Evolutionary conservation across 352 stramenopile genomes (phyloP), one percentile per base, ranked within the genome.

Genomic region (Pilasporangium apinafurcum): DNA sequence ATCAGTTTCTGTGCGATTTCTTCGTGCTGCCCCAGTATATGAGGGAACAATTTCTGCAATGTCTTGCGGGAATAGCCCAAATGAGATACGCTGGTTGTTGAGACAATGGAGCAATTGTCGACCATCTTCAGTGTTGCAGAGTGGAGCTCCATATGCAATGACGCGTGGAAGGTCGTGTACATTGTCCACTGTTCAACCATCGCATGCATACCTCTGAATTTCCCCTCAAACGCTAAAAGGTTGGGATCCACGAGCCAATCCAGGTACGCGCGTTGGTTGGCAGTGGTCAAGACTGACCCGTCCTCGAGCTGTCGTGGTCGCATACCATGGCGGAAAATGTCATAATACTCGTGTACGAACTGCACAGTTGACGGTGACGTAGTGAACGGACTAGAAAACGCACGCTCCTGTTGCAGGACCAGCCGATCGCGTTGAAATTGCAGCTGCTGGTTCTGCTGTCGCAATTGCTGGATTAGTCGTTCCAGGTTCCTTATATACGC

Each of bases 41-140:
- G 56, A 21, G 65, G 65, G 45, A 73, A 78, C 17, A 78, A 30
- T 12, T 20, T 41, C 34, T 64, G 42, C 21, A 78, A 51, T 2
- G 59, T 71, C 4, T 34, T 24, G 8, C 53, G 52, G 7, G 62
- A 59, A 49, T 70, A 72, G 24, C 53, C 51, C 28, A 68, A 58
- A 39, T 65, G 52, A 37, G 71, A 25, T n/a, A 51, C 44, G 7
- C 60, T 62, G 8, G 26, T 48, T 7, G 50, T 49, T 20, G 39
- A 48, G 8, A 68, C 55, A 8, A 47, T 47, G 14, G 44, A 36
- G 35, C 32, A 37, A 29, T 44, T 38, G 13, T 38, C 44, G 8
- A 44, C 21, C 21, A 36, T 34, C 34, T 57, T 27, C 20, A 62
- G 25, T 21, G 40, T 37, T 24, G 45, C 44, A 3, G 20, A 44